Percentiles rank a stretch among this genome's conserved stretches.
Evolutionary conservation across 2,329 filamentous ascomycete genomes (phyloP).

Genomic region (Venturia carpophila): DNA sequence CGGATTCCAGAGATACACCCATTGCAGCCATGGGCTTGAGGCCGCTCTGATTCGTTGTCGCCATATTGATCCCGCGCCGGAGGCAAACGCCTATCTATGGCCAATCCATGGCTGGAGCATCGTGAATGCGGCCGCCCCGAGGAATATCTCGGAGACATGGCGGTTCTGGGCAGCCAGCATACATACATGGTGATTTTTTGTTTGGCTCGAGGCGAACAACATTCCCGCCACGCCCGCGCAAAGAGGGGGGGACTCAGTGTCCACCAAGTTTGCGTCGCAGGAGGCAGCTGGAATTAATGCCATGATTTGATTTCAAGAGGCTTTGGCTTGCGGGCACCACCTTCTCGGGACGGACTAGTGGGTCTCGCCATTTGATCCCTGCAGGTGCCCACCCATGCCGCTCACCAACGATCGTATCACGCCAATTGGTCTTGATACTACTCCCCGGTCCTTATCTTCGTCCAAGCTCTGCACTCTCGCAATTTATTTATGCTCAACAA

Average conservation of each 20-base stretch:
- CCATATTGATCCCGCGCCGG: not conserved
- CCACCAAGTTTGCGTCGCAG: too few relatives aligned
- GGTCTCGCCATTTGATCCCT: not conserved
- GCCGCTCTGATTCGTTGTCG: conserved; percentile 1
- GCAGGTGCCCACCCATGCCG: not conserved
- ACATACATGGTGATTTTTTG: not conserved
- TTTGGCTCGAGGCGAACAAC: not conserved
- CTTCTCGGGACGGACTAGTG: not conserved
- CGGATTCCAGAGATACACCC: not conserved
- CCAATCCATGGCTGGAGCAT: not conserved
- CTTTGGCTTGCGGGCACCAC: not conserved
- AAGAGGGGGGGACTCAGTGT: too few relatives aligned
- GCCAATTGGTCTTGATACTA: not conserved
- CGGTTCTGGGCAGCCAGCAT: not conserved
- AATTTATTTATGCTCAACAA: not conserved
- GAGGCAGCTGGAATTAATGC: too few relatives aligned
- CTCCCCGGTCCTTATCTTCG: not conserved
- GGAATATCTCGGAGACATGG: not conserved
- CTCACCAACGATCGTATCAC: not conserved
- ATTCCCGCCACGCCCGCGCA: not conserved
- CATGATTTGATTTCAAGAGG: not conserved
- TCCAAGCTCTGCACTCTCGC: not conserved
- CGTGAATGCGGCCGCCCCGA: not conserved
- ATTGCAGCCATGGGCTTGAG: not conserved
- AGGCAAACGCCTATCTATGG: not conserved